Evolutionary conservation across 345 rosid species (phyloP).

Genomic region (Eucalyptus regnans): DNA sequence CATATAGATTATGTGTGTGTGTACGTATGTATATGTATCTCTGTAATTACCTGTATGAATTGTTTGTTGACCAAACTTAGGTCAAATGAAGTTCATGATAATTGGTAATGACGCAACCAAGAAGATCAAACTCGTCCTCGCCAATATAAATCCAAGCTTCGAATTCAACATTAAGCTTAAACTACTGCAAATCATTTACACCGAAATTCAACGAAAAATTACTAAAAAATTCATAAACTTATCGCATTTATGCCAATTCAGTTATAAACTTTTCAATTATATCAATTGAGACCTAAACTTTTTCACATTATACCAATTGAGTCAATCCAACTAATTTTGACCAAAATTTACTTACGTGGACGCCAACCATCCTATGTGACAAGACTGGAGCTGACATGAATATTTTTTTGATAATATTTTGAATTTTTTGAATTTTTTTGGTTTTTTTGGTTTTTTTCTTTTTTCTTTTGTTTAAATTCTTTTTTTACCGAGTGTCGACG

Average conservation of each 20-base stretch:
- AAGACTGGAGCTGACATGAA: fast-evolving
- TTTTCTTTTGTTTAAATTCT: too few species aligned
- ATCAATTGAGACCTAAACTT: fast-evolving
- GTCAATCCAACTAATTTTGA: fast-evolving
- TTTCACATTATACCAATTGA: too few species aligned
- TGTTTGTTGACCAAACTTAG: not conserved
- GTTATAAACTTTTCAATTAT: too few species aligned
- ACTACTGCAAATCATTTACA: not conserved
- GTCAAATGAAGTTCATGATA: not conserved
- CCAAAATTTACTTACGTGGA: fast-evolving
- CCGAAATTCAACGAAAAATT: too few species aligned
- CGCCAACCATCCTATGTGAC: fast-evolving
- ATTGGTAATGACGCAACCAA: not conserved
- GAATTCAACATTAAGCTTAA: not conserved
- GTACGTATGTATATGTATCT: too few species aligned
- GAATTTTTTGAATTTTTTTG: too few species aligned
- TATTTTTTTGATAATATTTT: too few species aligned
- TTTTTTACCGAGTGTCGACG: fast-evolving
- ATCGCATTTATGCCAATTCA: fast-evolving
- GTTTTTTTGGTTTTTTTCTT: too few species aligned
- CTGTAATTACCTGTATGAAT: too few species aligned
- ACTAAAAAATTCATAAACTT: too few species aligned
- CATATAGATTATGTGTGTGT: not conserved
- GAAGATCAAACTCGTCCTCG: not conserved
- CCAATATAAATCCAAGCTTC: not conserved